Evolutionary conservation across 495 filamentous ascomycete genomes (phyloP), one percentile per base, ranked within the genome.

Genomic region (Xylaria flabelliformis): DNA sequence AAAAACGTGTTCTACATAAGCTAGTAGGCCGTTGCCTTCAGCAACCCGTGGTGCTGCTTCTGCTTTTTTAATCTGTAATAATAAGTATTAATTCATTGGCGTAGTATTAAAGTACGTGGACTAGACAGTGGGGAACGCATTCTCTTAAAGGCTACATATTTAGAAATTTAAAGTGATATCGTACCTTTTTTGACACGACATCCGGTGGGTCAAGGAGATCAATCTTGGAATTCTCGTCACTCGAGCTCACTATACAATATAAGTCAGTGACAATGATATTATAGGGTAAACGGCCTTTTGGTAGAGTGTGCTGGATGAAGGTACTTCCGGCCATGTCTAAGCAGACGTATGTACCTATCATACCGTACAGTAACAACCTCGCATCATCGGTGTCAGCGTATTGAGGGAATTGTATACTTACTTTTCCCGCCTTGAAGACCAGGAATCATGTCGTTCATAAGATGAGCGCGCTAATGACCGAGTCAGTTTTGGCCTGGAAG

Each of bases 381-480:
- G 36, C 3, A 29, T 1, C 29, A 19, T 36, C 6, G 12, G 36
- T 26, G 24, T 44, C n/a, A 13, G 7, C 32, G 4, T 5, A 4
- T 7, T 36, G 64, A 58, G 46, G 7, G 3, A 36, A 12, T 15
- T 19, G 36, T 74, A 77, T 74, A 73, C 90, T 92, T 32, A 72
- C 70, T 95, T 83, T 97, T 97, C 46, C 77, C 80, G 29, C 92
- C 96, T 21, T 93, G 93, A 3, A 98, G 81, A 19, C 96, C 95
- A 0, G 93, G 89, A 8, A 98, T 90, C 92, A 99, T 97, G 1
- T 92, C 88, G 75, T 93, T 97, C 86, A 98, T 92, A 59, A 97
- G 76, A 82, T 98, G 95, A 36, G 93, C 93, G 50, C 94, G 88
- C 82, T 86, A 73, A 73, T 65, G 6, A 34, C 5, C 12, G 17